Evolutionary conservation across 371 early-diverging fungal genomes (phyloP).

Genomic region (Mortierella sp.): DNA sequence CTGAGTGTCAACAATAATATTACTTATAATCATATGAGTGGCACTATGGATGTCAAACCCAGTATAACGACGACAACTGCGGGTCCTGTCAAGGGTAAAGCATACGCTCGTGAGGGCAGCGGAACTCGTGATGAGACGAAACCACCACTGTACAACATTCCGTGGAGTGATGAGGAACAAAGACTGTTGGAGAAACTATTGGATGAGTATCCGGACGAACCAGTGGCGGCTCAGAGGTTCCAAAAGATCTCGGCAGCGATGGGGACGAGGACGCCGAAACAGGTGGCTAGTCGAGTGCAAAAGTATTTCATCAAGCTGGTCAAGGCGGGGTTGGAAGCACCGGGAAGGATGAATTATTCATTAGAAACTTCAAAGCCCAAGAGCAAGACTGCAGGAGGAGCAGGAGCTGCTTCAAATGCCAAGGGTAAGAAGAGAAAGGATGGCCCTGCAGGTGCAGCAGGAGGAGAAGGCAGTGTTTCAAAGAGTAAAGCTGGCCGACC

Average conservation of each 20-base stretch:
- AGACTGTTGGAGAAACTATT: slow-evolving; percentile 65
- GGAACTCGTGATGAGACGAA: slow-evolving; percentile 50
- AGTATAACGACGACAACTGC: neutral
- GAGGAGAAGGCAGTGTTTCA: slow-evolving; percentile 19
- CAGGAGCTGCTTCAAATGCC: slow-evolving; percentile 4
- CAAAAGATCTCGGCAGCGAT: slow-evolving; percentile 71
- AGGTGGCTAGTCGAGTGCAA: slow-evolving; percentile 73
- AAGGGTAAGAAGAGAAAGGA: slow-evolving; percentile 59
- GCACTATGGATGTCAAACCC: slow-evolving; percentile 44
- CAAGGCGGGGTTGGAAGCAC: slow-evolving; percentile 71
- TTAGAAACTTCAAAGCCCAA: slow-evolving; percentile 44
- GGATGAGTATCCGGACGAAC: slow-evolving; percentile 70
- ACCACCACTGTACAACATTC: slow-evolving; percentile 63
- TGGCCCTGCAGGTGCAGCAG: slow-evolving; percentile 16
- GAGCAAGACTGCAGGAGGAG: slow-evolving; percentile 10
- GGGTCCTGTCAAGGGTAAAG: slow-evolving; percentile 14
- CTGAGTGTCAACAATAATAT: slow-evolving; percentile 35
- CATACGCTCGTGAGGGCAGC: slow-evolving; percentile 33
- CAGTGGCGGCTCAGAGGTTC: slow-evolving; percentile 70
- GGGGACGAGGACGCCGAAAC: slow-evolving; percentile 70
- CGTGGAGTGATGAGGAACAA: slow-evolving; percentile 77
- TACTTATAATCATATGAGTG: slow-evolving; percentile 52
- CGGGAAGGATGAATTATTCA: slow-evolving; percentile 63
- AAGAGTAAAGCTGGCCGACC: slow-evolving; percentile 38
- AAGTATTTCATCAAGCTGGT: slow-evolving; percentile 77